These are phyloP conservation scores for Gracilaria domingensis DNA, from an alignment of 23 red algal species.

Conservation along the genomic window DNA sequence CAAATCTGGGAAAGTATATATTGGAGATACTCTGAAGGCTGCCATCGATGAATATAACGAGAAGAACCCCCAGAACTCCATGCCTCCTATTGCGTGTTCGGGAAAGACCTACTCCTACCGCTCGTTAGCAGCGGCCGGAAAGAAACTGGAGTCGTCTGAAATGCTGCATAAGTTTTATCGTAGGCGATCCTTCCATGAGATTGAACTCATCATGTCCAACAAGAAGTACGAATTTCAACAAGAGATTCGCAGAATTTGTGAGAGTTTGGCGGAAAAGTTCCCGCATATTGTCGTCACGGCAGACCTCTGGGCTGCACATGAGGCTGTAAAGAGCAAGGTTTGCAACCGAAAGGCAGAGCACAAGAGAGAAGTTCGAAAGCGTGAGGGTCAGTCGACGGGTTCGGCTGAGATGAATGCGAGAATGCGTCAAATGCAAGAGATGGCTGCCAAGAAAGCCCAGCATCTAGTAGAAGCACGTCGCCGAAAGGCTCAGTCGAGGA, in stretches of 20 bases:
- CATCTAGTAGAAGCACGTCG: not conserved
- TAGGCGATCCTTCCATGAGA: not conserved
- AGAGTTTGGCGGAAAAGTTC: not conserved
- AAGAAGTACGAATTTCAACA: not conserved
- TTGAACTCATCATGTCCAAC: not conserved
- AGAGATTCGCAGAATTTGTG: not conserved
- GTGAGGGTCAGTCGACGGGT: not conserved
- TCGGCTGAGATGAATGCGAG: not conserved
- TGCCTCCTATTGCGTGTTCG: too few species aligned
- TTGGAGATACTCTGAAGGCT: not conserved
- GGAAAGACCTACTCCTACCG: not conserved
- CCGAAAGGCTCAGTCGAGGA: not conserved
- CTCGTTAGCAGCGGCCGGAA: not conserved
- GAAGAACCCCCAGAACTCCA: too few species aligned
- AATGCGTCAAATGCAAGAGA: not conserved
- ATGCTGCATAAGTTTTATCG: not conserved
- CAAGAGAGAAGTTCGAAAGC: not conserved
- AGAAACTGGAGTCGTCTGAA: not conserved
- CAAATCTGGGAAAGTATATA: not conserved
- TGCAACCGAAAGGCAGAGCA: not conserved
- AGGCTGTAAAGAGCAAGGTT: not conserved
- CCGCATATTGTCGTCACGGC: too few species aligned
- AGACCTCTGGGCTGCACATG: not conserved
- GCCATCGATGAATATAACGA: not conserved
- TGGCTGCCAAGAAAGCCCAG: not conserved